A percentile compares a stretch with the other conserved stretches of the same genome.
Evolutionary conservation across 2,329 filamentous ascomycete species (phyloP).

Genomic region (Neopestalotiopsis sp.): DNA sequence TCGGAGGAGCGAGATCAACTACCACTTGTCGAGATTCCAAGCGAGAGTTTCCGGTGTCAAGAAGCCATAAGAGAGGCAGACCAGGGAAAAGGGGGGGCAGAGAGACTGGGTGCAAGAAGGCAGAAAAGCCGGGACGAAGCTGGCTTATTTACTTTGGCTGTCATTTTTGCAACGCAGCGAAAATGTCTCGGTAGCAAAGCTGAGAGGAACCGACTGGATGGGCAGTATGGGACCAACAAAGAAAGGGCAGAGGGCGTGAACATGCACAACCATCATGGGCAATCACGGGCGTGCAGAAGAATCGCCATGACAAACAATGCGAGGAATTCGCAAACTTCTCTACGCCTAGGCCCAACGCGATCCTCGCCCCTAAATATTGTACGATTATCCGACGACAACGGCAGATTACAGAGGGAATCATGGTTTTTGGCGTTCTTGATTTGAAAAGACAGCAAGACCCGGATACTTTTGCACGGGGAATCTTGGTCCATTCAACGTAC

Average conservation of each 20-base stretch:
- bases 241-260: too few relatives aligned
- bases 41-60: constrained; percentile 60
- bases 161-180: too few relatives aligned
- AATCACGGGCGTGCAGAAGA: too few relatives aligned
- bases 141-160: too few relatives aligned
- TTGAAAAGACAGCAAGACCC: neutral
- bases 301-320: neutral
- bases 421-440: neutral
- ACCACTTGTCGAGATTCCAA: constrained; percentile 82
- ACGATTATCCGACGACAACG: neutral
- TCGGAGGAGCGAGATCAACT: constrained; percentile 85
- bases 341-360: neutral
- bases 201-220: too few relatives aligned
- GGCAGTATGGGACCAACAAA: too few relatives aligned
- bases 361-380: neutral
- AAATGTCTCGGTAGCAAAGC: too few relatives aligned
- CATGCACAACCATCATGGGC: too few relatives aligned
- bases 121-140: too few relatives aligned
- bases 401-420: neutral
- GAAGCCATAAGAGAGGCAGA: constrained; percentile 16
- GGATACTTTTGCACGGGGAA: neutral
- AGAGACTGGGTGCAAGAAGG: too few relatives aligned
- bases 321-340: neutral
- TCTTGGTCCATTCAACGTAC: neutral
- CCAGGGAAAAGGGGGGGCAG: too few relatives aligned